Evolutionary conservation across 441 rosid genomes (phyloP).

Genomic region (Populus trichocarpa): DNA sequence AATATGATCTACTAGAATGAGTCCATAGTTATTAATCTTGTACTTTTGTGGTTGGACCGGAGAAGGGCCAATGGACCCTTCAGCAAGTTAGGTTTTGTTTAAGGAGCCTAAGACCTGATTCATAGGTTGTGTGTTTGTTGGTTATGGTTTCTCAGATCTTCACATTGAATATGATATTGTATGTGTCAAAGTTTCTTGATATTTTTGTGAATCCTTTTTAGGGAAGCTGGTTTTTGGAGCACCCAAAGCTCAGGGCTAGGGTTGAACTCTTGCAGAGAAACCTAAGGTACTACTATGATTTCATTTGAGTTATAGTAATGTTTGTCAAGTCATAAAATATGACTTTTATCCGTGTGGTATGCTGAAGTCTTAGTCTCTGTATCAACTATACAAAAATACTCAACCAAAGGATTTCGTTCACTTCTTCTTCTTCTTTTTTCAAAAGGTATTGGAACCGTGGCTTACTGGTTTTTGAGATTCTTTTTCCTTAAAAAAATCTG

Average conservation of each 20-base stretch:
- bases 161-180: neutral
- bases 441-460: neutral
- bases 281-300: conserved; percentile 43
- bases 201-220: conserved; percentile 9
- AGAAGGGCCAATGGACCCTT: too few species aligned
- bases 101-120: neutral
- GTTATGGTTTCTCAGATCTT: neutral
- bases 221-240: conserved; percentile 63
- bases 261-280: conserved; percentile 63
- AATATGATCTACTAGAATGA: neutral
- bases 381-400: neutral
- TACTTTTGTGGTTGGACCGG: too few species aligned
- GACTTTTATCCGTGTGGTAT: neutral
- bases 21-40: neutral
- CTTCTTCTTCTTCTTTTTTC: neutral
- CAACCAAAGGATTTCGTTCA: neutral
- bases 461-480: neutral
- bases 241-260: conserved; percentile 55
- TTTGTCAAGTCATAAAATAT: neutral
- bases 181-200: neutral
- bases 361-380: neutral
- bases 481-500: neutral
- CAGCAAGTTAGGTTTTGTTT: neutral
- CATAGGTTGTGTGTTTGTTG: neutral
- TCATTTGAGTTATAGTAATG: neutral